These are phyloP conservation scores for Trichoderma asperelloides DNA, from an alignment of 495 filamentous ascomycete genomes.

Conservation along the genomic window DNA sequence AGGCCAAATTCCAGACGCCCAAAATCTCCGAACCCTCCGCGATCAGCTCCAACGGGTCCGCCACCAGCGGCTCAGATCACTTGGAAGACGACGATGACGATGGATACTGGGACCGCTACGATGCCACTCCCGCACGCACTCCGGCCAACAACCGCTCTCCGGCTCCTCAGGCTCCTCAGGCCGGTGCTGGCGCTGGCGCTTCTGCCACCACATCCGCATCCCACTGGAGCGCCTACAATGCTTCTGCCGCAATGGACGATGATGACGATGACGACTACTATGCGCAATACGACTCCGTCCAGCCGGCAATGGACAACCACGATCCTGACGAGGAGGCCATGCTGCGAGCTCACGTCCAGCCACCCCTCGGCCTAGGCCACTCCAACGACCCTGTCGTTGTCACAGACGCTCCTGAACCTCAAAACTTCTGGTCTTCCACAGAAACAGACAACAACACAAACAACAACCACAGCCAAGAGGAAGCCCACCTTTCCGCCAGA, in stretches of 20 bases:
- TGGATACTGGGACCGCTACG: constrained; percentile 92
- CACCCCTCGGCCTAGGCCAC: constrained; percentile 27
- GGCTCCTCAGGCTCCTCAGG: constrained; percentile 32
- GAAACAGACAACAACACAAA: constrained; percentile 26
- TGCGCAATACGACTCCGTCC: constrained; percentile 77
- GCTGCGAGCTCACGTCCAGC: constrained; percentile 16
- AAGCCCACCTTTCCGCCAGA: constrained; percentile 21
- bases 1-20: constrained; percentile 29
- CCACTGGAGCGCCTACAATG: constrained; percentile 16
- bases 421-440: background rate
- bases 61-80: constrained; percentile 16
- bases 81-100: constrained; percentile 70
- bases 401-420: constrained; percentile 14
- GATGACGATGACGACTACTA: constrained; percentile 68
- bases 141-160: constrained; percentile 58
- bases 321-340: constrained; percentile 59
- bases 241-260: constrained; percentile 20
- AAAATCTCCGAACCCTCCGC: constrained; percentile 13
- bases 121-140: constrained; percentile 70
- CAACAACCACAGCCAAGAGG: constrained; percentile 27
- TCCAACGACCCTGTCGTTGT: constrained; percentile 15
- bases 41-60: background rate
- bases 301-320: constrained; percentile 84
- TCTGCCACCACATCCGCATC: constrained; percentile 16
- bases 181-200: constrained; percentile 17